Conservation (phyloP, 352 stramenopile genomes). For the Phytophthora quininea region DNA sequence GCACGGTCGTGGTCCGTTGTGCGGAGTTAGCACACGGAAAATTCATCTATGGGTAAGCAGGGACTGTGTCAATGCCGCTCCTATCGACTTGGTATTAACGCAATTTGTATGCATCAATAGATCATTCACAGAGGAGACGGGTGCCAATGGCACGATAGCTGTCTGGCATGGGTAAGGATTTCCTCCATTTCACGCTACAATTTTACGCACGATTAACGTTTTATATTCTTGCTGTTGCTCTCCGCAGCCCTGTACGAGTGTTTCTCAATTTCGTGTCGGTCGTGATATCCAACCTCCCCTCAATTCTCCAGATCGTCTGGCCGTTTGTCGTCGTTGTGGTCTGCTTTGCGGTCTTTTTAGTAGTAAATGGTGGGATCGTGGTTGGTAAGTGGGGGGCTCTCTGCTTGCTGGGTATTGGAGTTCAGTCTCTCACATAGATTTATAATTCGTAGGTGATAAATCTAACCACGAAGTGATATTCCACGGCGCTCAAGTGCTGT, state of each 20-base stretch:
- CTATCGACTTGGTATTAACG: too few species aligned
- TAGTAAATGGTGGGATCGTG: constrained; percentile 82
- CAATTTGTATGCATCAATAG: constrained; percentile 14
- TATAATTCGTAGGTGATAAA: constrained; percentile 65
- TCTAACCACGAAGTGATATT: constrained; percentile 81
- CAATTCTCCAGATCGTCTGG: constrained; percentile 70
- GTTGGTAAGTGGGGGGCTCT: constrained; percentile 52
- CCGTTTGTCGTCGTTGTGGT: constrained; percentile 67
- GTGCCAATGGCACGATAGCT: constrained; percentile 14
- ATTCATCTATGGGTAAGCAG: constrained; percentile 73
- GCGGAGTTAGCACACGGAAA: constrained; percentile 69
- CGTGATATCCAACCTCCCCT: constrained; percentile 51
- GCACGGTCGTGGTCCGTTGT: constrained; percentile 69
- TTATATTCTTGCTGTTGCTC: not conserved
- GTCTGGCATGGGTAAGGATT: constrained; percentile 40
- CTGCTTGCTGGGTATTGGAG: not conserved
- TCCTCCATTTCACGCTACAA: not conserved
- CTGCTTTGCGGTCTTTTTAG: constrained; percentile 64
- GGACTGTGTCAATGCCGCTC: not conserved
- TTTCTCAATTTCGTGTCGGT: constrained; percentile 70
- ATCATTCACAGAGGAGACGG: constrained; percentile 42
- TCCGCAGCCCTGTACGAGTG: constrained; percentile 42
- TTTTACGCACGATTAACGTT: not conserved
- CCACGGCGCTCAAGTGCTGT: constrained; percentile 78
- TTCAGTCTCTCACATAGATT: not conserved